Evolutionary conservation across 2,329 filamentous ascomycete species (phyloP).

Genomic region (Triangularia setosa): DNA sequence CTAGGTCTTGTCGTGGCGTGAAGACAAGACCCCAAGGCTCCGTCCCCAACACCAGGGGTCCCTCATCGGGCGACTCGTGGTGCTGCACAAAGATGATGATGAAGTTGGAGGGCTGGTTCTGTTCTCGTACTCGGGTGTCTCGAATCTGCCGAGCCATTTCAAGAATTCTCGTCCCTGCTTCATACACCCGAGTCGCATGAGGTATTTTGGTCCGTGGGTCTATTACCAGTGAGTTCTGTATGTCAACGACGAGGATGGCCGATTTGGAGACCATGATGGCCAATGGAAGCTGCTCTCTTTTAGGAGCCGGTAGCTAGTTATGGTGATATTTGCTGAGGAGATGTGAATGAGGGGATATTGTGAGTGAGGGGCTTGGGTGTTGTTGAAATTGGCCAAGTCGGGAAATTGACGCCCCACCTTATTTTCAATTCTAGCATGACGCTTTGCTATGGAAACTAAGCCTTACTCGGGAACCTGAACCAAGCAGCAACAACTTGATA

Average conservation of each 20-base stretch:
- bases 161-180: background rate
- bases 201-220: background rate
- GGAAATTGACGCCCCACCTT: background rate
- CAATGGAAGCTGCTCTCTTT: background rate
- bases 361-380: background rate
- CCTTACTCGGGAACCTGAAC: too few relatives aligned
- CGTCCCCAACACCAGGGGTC: conserved; percentile 24
- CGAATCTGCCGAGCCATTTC: background rate
- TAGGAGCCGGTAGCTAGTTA: too few relatives aligned
- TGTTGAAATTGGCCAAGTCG: background rate
- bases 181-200: background rate
- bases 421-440: too few relatives aligned
- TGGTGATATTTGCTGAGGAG: background rate
- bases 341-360: background rate
- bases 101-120: background rate
- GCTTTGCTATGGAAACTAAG: too few relatives aligned
- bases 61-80: conserved; percentile 27
- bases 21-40: conserved; percentile 31
- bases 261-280: background rate
- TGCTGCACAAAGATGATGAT: conserved; percentile 32
- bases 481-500: too few relatives aligned
- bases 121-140: background rate
- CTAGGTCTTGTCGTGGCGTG: conserved; percentile 20
- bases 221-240: background rate
- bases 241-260: background rate